phyloP scores from a whole-genome alignment of 257 asterid species.

The Pogostemon cablin region DNA sequence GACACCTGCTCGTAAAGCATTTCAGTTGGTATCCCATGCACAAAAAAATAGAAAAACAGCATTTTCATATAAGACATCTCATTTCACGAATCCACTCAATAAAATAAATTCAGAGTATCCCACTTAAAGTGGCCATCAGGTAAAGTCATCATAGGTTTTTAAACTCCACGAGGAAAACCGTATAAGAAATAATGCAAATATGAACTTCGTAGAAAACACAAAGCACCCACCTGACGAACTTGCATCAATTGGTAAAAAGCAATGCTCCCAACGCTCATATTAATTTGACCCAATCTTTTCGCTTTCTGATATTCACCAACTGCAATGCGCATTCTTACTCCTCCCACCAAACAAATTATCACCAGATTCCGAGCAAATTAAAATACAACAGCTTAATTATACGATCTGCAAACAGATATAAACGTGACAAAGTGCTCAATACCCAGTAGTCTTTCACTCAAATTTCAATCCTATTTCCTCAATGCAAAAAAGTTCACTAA shows the following conservation, averaged over 20 bases:
- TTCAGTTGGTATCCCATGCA: not conserved
- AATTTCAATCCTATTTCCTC: not conserved
- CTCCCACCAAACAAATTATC: constrained; percentile 37
- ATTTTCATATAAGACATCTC: too few species aligned
- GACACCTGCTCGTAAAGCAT: not conserved
- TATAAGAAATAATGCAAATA: not conserved
- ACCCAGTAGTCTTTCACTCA: not conserved
- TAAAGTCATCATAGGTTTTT: not conserved
- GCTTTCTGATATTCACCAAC: constrained; percentile 43
- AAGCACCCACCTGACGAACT: constrained; percentile 73
- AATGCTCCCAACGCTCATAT: constrained; percentile 71
- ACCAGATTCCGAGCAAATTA: constrained; percentile 6
- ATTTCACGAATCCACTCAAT: not conserved
- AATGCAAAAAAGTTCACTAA: not conserved
- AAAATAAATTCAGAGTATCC: not conserved
- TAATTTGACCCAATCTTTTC: constrained; percentile 48
- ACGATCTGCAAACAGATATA: constrained; percentile 21
- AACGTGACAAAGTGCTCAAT: not conserved
- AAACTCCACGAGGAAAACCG: not conserved
- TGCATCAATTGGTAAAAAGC: constrained; percentile 83
- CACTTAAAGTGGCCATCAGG: not conserved
- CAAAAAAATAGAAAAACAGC: not conserved
- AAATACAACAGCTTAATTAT: constrained; percentile 30
- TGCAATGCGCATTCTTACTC: constrained; percentile 75
- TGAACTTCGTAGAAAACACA: not conserved